phyloP scores from a whole-genome alignment of 805 yeast genomes.

The Teunomyces barrocoloradensis region DNA sequence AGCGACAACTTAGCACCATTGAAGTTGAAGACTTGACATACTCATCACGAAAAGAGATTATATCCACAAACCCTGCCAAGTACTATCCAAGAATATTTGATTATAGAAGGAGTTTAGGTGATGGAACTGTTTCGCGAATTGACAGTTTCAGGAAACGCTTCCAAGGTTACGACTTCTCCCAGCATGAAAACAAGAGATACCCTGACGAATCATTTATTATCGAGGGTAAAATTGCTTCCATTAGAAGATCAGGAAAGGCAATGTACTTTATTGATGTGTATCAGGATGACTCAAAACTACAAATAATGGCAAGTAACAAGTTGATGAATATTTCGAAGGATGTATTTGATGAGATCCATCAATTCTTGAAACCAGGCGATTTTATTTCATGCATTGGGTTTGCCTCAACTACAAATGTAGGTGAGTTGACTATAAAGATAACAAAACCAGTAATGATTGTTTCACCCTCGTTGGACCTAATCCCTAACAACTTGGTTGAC shows the following conservation, averaged over 20 bases:
- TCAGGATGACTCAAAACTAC: slow-evolving; percentile 60
- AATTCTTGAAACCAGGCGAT: slow-evolving; percentile 67
- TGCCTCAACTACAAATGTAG: slow-evolving; percentile 74
- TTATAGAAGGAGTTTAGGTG: slow-evolving; percentile 8
- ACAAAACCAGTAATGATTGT: slow-evolving; percentile 48
- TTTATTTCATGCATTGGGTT: slow-evolving; percentile 60
- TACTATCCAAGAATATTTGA: slow-evolving; percentile 21
- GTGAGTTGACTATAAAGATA: slow-evolving; percentile 72
- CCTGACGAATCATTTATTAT: slow-evolving; percentile 10
- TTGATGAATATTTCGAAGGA: slow-evolving; percentile 40
- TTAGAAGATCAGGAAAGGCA: slow-evolving; percentile 67
- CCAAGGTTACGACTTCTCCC: slow-evolving; percentile 15
- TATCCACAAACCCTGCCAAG: slow-evolving; percentile 9
- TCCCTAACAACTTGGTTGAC: slow-evolving; percentile 65
- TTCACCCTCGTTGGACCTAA: slow-evolving; percentile 63
- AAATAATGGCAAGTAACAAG: slow-evolving; percentile 58
- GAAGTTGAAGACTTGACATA: slow-evolving; percentile 15
- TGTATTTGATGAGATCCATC: slow-evolving; percentile 41
- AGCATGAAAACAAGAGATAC: slow-evolving; percentile 8
- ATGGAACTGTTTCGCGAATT: slow-evolving; percentile 24
- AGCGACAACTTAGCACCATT: background rate
- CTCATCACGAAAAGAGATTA: slow-evolving; percentile 16
- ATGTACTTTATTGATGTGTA: slow-evolving; percentile 65
- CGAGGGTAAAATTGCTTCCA: slow-evolving; percentile 57
- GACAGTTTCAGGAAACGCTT: slow-evolving; percentile 38